Evolutionary conservation across 495 filamentous ascomycete genomes (phyloP).

Genomic region (Hypomontagnella monticulosa): DNA sequence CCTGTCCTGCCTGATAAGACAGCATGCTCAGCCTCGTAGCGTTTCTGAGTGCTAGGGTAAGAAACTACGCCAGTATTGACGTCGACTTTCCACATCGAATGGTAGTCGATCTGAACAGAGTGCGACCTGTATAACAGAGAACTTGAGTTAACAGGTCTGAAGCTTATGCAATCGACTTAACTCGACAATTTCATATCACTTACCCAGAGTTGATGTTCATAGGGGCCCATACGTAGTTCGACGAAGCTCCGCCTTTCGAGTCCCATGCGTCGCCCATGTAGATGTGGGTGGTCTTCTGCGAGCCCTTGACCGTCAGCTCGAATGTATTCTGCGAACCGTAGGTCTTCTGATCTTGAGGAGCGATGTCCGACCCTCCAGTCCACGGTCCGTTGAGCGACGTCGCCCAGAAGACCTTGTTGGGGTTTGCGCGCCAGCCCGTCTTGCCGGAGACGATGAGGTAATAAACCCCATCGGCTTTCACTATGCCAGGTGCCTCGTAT

Average conservation of each 20-base stretch:
- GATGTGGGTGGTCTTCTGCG: conserved; percentile 53
- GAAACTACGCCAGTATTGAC: conserved; percentile 52
- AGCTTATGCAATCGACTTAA: not conserved
- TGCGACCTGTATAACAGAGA: conserved; percentile 30
- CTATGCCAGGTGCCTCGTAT: conserved; percentile 56
- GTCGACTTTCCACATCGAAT: conserved; percentile 58
- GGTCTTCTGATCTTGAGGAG: conserved; percentile 54
- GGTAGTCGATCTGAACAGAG: conserved; percentile 52
- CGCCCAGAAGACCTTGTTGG: conserved; percentile 56
- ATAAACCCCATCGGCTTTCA: conserved; percentile 54
- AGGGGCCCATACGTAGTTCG: conserved; percentile 56
- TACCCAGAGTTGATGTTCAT: conserved; percentile 49
- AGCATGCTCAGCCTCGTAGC: conserved; percentile 50
- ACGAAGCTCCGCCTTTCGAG: conserved; percentile 50
- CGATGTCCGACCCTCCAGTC: conserved; percentile 53
- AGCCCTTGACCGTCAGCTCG: conserved; percentile 54
- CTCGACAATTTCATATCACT: conserved; percentile 7
- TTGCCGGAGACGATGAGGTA: conserved; percentile 57
- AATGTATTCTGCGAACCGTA: conserved; percentile 58
- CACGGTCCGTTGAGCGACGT: conserved; percentile 49
- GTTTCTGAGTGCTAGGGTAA: conserved; percentile 44
- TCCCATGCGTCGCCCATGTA: conserved; percentile 60
- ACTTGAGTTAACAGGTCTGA: not conserved
- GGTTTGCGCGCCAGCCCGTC: conserved; percentile 56
- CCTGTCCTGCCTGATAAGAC: conserved; percentile 42